These are phyloP conservation scores for Simplicillium aogashimaense DNA, from an alignment of 2,329 filamentous ascomycete species.

Conservation along the genomic window DNA sequence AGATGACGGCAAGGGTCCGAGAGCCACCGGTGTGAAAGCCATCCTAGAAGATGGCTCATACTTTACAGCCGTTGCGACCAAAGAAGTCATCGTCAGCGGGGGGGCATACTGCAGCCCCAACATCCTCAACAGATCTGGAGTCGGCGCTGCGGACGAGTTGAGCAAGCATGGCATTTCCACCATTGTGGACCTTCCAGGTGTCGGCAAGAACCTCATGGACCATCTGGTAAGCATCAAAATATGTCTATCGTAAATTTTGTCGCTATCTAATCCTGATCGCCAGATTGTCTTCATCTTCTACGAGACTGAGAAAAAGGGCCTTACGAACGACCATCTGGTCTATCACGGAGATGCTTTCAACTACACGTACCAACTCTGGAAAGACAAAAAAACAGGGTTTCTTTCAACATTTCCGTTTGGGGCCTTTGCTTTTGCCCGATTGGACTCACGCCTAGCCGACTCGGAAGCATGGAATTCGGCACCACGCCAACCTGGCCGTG, in stretches of 20 bases:
- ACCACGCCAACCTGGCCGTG: conserved; percentile 36
- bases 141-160: conserved; percentile 33
- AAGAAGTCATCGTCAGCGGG: conserved; percentile 28
- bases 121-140: conserved; percentile 41
- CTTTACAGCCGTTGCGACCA: conserved; percentile 27
- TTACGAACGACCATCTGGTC: conserved; percentile 44
- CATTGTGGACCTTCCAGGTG: conserved; percentile 32
- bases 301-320: conserved; percentile 37
- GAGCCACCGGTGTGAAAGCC: conserved; percentile 31
- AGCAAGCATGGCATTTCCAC: conserved; percentile 29
- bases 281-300: conserved; percentile 51
- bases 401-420: conserved; percentile 55
- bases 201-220: conserved; percentile 41
- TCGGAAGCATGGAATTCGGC: conserved; percentile 44
- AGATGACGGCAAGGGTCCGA: conserved; percentile 17
- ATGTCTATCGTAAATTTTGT: conserved; percentile 1
- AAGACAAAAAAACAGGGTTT: conserved; percentile 46
- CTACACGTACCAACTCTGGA: conserved; percentile 43
- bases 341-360: conserved; percentile 42
- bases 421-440: conserved; percentile 49
- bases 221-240: conserved; percentile 22
- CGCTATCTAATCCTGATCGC: conserved; percentile 4
- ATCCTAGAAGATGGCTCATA: conserved; percentile 30
- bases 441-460: conserved; percentile 47
- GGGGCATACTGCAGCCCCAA: conserved; percentile 42